phyloP scores from a whole-genome alignment of 2,329 filamentous ascomycete genomes.

The Aspergillus ochraceus region DNA sequence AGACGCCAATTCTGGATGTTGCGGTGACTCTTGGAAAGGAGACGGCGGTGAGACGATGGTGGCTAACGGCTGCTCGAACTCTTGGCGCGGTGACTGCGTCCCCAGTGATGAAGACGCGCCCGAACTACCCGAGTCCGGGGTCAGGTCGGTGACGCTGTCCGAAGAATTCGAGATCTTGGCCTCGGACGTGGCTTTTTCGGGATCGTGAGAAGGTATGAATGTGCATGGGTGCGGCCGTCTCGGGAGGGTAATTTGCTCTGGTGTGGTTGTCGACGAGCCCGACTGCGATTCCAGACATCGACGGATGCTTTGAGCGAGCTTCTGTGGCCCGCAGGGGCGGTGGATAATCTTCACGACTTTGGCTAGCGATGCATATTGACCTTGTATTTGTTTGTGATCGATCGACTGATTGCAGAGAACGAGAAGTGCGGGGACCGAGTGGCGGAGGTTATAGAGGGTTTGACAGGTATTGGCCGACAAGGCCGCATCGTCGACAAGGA shows the following conservation, averaged over 20 bases:
- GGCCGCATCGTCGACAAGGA: slow-evolving; percentile 35
- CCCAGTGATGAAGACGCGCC: background rate
- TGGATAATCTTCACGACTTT: slow-evolving; percentile 39
- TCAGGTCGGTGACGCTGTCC: slow-evolving; percentile 8
- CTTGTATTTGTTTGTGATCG: slow-evolving; percentile 31
- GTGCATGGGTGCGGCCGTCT: background rate
- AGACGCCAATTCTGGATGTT: background rate
- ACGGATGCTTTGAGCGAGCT: slow-evolving; percentile 38
- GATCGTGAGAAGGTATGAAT: background rate
- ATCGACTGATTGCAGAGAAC: slow-evolving; percentile 39
- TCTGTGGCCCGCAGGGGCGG: slow-evolving; percentile 43
- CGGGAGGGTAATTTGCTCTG: background rate
- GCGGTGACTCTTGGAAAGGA: slow-evolving; percentile 1
- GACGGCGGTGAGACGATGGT: slow-evolving; percentile 10
- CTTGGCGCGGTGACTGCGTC: slow-evolving; percentile 4
- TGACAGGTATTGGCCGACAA: slow-evolving; percentile 18
- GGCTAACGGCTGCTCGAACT: slow-evolving; percentile 6
- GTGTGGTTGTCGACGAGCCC: background rate
- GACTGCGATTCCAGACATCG: slow-evolving; percentile 26
- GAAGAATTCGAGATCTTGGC: background rate
- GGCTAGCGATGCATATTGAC: slow-evolving; percentile 30
- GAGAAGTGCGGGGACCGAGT: slow-evolving; percentile 33
- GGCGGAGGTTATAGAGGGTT: background rate
- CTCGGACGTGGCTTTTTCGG: background rate
- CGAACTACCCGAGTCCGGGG: background rate